A percentile compares a stretch with the other conserved stretches of the same genome.
These are phyloP conservation scores for Stygiomarasmius scandens DNA, from an alignment of 1,284 basidiomycete genomes.

Conservation along the genomic window DNA sequence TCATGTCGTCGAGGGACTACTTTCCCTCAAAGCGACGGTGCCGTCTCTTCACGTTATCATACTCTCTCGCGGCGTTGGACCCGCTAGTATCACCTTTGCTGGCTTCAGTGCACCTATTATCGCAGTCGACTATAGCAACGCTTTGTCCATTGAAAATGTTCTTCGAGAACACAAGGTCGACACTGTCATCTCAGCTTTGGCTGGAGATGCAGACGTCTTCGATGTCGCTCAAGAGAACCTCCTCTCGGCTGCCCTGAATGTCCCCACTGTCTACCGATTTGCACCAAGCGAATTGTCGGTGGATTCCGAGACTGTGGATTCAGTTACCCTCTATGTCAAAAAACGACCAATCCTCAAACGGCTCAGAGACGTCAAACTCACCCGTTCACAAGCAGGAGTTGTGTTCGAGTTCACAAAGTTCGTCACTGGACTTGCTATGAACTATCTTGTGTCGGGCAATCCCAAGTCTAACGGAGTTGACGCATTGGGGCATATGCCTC, in stretches of 20 bases:
- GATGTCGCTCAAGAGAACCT: constrained; percentile 3
- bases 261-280: constrained; percentile 9
- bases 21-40: neutral
- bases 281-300: constrained; percentile 9
- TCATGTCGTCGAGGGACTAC: constrained; percentile 11
- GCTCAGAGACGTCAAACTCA: neutral
- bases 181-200: constrained; percentile 8
- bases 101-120: neutral
- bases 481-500: constrained; percentile 9
- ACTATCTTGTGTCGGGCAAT: constrained; percentile 11
- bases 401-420: constrained; percentile 12
- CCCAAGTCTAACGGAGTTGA: constrained; percentile 8
- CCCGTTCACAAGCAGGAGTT: neutral
- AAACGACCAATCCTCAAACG: constrained; percentile 3
- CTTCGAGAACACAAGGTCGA: constrained; percentile 4
- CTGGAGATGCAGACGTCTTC: neutral
- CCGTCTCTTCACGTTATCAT: constrained; percentile 2
- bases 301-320: constrained; percentile 2
- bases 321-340: neutral
- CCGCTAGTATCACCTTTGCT: neutral
- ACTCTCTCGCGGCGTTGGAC: constrained; percentile 3
- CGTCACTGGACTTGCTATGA: constrained; percentile 10
- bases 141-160: neutral
- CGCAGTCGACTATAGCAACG: constrained; percentile 8
- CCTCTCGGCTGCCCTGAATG: constrained; percentile 4